Evolutionary conservation across 225 moss, liverwort and hornwort species (phyloP).

Genomic region (Pleurozium schreberi): DNA sequence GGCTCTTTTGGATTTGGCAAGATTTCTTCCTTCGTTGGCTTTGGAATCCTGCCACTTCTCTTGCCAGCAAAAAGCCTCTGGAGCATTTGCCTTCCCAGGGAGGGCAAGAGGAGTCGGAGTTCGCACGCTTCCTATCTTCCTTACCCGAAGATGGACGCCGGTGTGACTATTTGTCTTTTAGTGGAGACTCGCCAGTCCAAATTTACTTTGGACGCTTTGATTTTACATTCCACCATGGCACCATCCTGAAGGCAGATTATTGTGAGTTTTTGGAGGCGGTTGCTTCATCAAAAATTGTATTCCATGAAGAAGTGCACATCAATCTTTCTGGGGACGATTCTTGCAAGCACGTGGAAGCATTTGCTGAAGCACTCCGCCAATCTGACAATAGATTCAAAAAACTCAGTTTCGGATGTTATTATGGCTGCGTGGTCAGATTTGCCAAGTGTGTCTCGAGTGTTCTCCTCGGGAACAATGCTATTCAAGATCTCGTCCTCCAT

Average conservation of each 20-base stretch:
- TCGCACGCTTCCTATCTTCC: background rate
- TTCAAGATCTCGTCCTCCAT: fast-evolving
- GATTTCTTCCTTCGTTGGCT: background rate
- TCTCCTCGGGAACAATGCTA: fast-evolving
- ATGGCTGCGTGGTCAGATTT: fast-evolving
- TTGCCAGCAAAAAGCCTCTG: too few species aligned
- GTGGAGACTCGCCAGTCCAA: fast-evolving
- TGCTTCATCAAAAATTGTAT: background rate
- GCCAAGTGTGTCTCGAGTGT: background rate
- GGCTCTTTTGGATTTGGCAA: background rate
- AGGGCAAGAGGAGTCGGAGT: background rate
- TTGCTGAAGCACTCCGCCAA: background rate
- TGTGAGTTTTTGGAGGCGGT: background rate
- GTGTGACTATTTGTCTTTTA: fast-evolving
- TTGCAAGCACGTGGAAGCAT: background rate
- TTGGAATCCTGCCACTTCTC: background rate
- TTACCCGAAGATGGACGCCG: background rate
- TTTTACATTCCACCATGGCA: background rate
- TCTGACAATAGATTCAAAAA: background rate
- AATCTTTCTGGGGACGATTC: fast-evolving
- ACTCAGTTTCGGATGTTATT: fast-evolving
- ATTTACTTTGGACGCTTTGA: background rate
- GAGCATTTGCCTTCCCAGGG: background rate
- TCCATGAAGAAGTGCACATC: fast-evolving
- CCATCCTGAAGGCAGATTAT: background rate